phyloP scores from a whole-genome alignment of 345 rosid genomes.

The Microcos paniculata region DNA sequence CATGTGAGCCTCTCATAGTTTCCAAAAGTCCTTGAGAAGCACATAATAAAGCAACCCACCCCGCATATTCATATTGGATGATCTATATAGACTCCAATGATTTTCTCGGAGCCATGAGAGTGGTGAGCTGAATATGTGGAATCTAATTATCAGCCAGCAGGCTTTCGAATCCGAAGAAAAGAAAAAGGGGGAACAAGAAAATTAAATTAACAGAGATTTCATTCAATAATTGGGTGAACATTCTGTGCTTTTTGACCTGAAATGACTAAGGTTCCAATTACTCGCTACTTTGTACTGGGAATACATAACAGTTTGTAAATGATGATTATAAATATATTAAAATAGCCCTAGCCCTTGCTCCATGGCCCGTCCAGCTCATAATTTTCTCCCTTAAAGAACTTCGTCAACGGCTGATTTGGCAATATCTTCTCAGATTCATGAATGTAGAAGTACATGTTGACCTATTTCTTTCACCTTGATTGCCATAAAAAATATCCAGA shows the following conservation, averaged over 20 bases:
- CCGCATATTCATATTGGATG: no score
- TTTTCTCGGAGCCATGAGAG: no score
- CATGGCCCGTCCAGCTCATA: neutral
- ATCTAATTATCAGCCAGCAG: no score
- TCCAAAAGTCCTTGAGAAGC: no score
- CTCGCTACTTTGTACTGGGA: neutral
- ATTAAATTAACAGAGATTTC: neutral
- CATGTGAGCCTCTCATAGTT: no score
- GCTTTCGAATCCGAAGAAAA: neutral
- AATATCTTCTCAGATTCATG: neutral
- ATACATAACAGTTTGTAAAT: neutral
- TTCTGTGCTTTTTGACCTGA: conserved; percentile 10
- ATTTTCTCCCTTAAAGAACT: neutral
- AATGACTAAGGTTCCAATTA: neutral
- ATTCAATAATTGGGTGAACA: conserved; percentile 10
- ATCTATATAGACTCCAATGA: no score
- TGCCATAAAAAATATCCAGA: neutral
- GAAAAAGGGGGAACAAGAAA: neutral
- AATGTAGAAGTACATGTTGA: conserved; percentile 3
- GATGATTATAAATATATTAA: neutral
- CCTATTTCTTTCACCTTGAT: neutral
- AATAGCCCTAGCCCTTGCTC: neutral
- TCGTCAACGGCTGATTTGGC: conserved; percentile 3
- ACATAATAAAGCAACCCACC: no score
- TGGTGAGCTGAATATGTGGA: no score